phyloP scores from a whole-genome alignment of 1,139 yeast species.

The Hanseniaspora uvarum region DNA sequence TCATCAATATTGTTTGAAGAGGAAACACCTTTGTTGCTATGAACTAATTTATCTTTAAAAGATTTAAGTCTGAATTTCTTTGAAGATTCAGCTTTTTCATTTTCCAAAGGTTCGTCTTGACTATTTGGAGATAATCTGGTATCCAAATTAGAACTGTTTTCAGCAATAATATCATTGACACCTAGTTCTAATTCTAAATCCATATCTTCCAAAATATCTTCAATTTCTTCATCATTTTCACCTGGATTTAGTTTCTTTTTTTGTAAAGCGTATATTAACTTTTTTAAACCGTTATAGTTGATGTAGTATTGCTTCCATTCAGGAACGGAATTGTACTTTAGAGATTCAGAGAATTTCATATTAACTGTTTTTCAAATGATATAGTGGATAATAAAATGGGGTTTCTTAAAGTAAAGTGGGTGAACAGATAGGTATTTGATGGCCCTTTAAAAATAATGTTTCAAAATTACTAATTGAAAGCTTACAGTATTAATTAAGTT shows the following conservation, averaged over 20 bases:
- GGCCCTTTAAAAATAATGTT: neutral
- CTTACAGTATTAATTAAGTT: no score
- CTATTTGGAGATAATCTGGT: constrained; percentile 2
- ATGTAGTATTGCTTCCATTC: constrained; percentile 66
- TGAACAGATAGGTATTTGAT: neutral
- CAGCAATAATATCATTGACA: constrained; percentile 17
- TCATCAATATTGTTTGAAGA: neutral
- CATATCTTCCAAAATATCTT: constrained; percentile 16
- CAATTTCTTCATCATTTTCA: constrained; percentile 26
- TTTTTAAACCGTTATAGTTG: constrained; percentile 55
- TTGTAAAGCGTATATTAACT: constrained; percentile 54
- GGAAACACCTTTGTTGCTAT: neutral
- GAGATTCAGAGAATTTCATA: constrained; percentile 65
- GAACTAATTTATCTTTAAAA: neutral
- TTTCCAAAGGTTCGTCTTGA: constrained; percentile 9
- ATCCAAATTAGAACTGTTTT: constrained; percentile 13
- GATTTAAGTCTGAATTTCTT: constrained; percentile 5
- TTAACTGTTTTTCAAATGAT: neutral
- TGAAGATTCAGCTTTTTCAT: neutral
- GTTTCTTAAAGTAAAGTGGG: neutral
- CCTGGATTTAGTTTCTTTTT: constrained; percentile 39
- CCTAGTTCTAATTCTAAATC: constrained; percentile 14
- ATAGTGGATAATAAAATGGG: neutral
- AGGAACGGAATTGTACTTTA: constrained; percentile 66
- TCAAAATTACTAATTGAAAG: no score